Conservation (phyloP, 306 rosid genomes). For the Canavalia gladiata region DNA sequence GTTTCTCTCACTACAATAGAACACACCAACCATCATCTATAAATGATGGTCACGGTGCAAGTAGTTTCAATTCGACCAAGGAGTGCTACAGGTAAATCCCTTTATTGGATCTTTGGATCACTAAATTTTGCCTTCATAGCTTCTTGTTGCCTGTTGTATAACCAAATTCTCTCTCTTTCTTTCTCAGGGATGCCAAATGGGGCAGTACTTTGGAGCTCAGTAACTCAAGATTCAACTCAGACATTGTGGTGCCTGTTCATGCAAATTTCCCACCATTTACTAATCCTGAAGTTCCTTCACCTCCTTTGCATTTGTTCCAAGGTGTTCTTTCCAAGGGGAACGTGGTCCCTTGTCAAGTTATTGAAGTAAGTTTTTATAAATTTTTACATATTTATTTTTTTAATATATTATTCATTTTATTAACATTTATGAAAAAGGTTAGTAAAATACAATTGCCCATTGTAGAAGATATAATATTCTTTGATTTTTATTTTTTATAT, state of each 20-base stretch:
- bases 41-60: constrained; percentile 38
- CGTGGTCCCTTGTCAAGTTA: constrained; percentile 39
- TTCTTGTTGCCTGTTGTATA: neutral
- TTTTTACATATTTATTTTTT: neutral
- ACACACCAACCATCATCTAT: constrained; percentile 44
- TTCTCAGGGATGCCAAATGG: constrained; percentile 58
- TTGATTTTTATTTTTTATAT: neutral
- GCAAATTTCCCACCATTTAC: constrained; percentile 48
- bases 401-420: no score
- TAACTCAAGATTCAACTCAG: constrained; percentile 45
- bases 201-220: constrained; percentile 51
- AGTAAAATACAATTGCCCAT: no score
- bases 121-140: no score
- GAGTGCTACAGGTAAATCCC: constrained; percentile 51
- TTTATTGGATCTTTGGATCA: neutral
- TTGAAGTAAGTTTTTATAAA: constrained; percentile 49
- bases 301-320: constrained; percentile 47
- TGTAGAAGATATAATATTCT: neutral
- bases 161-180: neutral
- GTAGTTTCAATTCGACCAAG: constrained; percentile 38
- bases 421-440: no score
- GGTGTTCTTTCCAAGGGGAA: constrained; percentile 41
- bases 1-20: constrained; percentile 38
- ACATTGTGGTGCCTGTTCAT: constrained; percentile 36
- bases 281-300: constrained; percentile 48